These are phyloP conservation scores for Cerioporus squamosus DNA, from an alignment of 1,284 basidiomycete species.

Conservation along the genomic window DNA sequence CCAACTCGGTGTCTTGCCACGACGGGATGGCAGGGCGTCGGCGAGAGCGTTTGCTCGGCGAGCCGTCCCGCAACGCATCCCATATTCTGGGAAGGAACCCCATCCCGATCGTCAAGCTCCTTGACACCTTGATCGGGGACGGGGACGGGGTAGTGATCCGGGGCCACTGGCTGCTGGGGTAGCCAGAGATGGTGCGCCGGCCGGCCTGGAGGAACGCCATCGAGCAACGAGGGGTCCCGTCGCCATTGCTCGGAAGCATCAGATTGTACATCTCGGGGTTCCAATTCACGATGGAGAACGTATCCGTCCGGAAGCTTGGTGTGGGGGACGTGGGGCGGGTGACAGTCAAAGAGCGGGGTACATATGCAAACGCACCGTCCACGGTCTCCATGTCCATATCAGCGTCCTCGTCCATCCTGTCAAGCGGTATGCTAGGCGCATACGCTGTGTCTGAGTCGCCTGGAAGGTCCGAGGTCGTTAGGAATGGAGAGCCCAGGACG, in stretches of 20 bases:
- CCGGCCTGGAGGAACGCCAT: slow-evolving; percentile 32
- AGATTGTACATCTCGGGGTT: slow-evolving; percentile 22
- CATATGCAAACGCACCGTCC: slow-evolving; percentile 46
- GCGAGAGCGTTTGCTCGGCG: slow-evolving; percentile 42
- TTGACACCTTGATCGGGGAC: slow-evolving; percentile 26
- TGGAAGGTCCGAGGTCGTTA: slow-evolving; percentile 37
- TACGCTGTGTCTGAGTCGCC: slow-evolving; percentile 21
- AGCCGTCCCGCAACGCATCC: slow-evolving; percentile 55
- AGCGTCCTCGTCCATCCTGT: slow-evolving; percentile 15
- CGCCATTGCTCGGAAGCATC: slow-evolving; percentile 13
- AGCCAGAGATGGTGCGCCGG: slow-evolving; percentile 30
- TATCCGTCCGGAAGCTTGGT: slow-evolving; percentile 41
- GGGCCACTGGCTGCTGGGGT: slow-evolving; percentile 13
- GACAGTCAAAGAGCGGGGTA: slow-evolving; percentile 45
- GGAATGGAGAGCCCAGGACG: slow-evolving; percentile 38
- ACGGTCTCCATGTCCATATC: slow-evolving; percentile 44
- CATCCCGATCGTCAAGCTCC: slow-evolving; percentile 32
- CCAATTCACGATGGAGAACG: slow-evolving; percentile 38
- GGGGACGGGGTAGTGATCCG: slow-evolving; percentile 11
- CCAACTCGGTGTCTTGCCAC: slow-evolving; percentile 34
- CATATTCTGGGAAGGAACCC: slow-evolving; percentile 51
- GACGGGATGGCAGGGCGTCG: slow-evolving; percentile 34
- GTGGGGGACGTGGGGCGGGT: slow-evolving; percentile 53
- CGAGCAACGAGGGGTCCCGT: slow-evolving; percentile 35
- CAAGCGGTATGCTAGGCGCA: slow-evolving; percentile 18